Evolutionary conservation across 2,329 filamentous ascomycete genomes (phyloP), one percentile per base, ranked within the genome.

Genomic region (Herpotrichia juniperi): DNA sequence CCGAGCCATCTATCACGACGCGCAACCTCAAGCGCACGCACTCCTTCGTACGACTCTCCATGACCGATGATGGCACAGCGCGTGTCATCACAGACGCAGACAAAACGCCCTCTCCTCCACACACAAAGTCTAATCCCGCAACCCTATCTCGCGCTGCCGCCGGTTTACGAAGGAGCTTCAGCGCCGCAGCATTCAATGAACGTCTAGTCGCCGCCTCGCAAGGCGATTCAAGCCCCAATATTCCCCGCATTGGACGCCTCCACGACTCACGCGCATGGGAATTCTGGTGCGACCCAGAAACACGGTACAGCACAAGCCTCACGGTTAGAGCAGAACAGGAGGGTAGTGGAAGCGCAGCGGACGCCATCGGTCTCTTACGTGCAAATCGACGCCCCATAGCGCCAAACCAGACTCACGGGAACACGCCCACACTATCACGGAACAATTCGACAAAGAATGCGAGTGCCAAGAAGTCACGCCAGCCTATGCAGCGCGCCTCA

Each of bases 231-330:
- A 63, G 65, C 47, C 62, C 72, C 14, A 68, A 69, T 54, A 59
- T 73, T 30, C 62, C 67, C n/a, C 73, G 84, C 28, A 86, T 87
- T 50, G 90, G 90, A 14, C 72, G 93, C 50, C 96, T 93, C 51
- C 87, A 91, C 48, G 90, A 97, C 71, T 90, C 92, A 16, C 87
- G 92, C 45, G 90, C 89, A 6, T 97, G 93, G 93, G 91, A 96
- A 67, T 91, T 91, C 51, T 93, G 90, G 76, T 93, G 91, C 64
- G 91, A 96, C 68, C 87, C 87, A 7, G 90, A 94, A 59, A 80
- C 84, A 46, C 87, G 89, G 37, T 90, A 91, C 51, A 69, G 64
- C 30, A 68, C 64, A 65, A 89, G 91, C 59, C 78, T 96, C 49
- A 92, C 88, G 19, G 84, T 84, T n/a, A 88, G 91, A 60, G 89